Base-by-base conservation (phyloP, 1,284 basidiomycete genomes). In the Heterobasidion annosum region DNA sequence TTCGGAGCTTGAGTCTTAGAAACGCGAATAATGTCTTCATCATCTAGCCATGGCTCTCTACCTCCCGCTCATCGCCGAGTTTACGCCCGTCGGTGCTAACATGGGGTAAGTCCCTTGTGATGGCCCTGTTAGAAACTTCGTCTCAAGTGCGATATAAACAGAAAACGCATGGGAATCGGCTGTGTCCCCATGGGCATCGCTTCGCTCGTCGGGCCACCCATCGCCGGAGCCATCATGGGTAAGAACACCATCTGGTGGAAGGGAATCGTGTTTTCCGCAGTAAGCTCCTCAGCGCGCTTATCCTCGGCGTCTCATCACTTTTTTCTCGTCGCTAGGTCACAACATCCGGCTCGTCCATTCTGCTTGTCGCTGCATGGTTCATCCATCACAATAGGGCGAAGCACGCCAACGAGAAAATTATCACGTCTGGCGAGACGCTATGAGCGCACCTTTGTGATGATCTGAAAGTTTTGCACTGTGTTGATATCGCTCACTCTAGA, bases 161-260 rank as follows among this genome's bases (percentile, higher is more conserved):
- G 58, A 9, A 57, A 55, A 34, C 58, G 58, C 10, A 57, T 59
- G 58, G 58, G 58, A 9, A 50, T 57, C 12, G 48, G 54, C 2
- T 13, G 55, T 4, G 47, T 57, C 9, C 54, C 56, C 8, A 49
- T 56, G 10, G 56, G 56, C 18, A 37, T 59, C 15, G 53, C 46
- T n/a, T 53, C 37, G 18, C 56, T 61, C n/a, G 45, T 60, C 15
- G 59, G 59, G 8, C 57, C 58, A 13, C 59, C 60, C 0, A 58
- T 57, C 7, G 50, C 43, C 19, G 60, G 60, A 6, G 60, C 60
- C 13, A 52, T 61, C 15, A 25, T 61, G 1, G 60, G 59, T 12
- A 37, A 19, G 19, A n/a, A 54, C 43, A 54, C 56, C 34, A 15
- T 25, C 8, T 57, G 59, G 56, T 55, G 57, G 56, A 54, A 55